Percentiles rank a stretch among this genome's conserved stretches.
phyloP scores from a whole-genome alignment of 768 basidiomycete species.

The Rhizopogon sp. region DNA sequence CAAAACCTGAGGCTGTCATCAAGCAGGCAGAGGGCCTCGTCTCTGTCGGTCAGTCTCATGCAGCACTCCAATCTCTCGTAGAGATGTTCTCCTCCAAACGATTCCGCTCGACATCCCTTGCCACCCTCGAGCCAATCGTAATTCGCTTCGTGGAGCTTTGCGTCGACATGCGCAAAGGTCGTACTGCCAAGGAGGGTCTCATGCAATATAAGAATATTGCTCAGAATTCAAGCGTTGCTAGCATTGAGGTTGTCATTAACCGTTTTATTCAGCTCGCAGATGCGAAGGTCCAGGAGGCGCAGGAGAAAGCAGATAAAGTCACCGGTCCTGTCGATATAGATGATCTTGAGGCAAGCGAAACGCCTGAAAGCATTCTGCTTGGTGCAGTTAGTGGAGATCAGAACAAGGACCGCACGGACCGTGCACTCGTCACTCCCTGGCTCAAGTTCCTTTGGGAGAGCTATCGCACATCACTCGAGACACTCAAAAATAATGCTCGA shows the following conservation, averaged over 20 bases:
- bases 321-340: slow-evolving; percentile 79
- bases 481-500: slow-evolving; percentile 91
- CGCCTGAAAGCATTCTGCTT: slow-evolving; percentile 86
- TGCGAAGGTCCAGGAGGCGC: slow-evolving; percentile 77
- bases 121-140: slow-evolving; percentile 92
- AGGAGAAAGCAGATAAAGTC: slow-evolving; percentile 77
- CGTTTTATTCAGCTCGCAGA: slow-evolving; percentile 79
- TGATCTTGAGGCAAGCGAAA: slow-evolving; percentile 93
- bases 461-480: slow-evolving; percentile 92
- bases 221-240: slow-evolving; percentile 85
- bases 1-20: slow-evolving; percentile 85
- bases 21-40: slow-evolving; percentile 94
- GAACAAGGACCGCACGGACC: slow-evolving; percentile 90
- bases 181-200: slow-evolving; percentile 90
- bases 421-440: slow-evolving; percentile 94
- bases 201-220: slow-evolving; percentile 99
- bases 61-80: slow-evolving; percentile 83
- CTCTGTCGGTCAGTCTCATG: slow-evolving; percentile 86
- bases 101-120: slow-evolving; percentile 86
- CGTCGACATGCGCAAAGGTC: slow-evolving; percentile 90
- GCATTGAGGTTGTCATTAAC: slow-evolving; percentile 89
- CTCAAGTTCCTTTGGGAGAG: slow-evolving; percentile 99
- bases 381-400: slow-evolving; percentile 88
- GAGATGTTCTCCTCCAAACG: slow-evolving; percentile 94
- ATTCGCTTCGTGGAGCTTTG: slow-evolving; percentile 94